Percentiles rank a stretch among this genome's conserved stretches.
Evolutionary conservation across 345 rosid species (phyloP).

Genomic region (Murraya koenigii): DNA sequence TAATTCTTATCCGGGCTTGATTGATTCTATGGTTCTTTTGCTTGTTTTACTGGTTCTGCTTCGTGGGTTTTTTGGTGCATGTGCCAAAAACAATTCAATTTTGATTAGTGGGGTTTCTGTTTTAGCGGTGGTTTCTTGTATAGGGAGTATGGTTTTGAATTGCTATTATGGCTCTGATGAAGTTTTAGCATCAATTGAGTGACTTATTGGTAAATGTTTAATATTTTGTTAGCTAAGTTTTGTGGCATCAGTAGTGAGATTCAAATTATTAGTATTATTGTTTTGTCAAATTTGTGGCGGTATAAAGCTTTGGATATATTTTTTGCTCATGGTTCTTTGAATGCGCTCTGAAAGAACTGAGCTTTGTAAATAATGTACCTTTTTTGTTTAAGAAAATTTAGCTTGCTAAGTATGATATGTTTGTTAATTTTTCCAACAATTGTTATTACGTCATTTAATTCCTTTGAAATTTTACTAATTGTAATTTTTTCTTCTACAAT

Average conservation of each 20-base stretch:
- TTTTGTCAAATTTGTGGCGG: neutral
- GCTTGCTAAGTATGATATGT: neutral
- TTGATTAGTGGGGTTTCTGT: constrained; percentile 2
- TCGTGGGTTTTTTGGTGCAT: constrained; percentile 6
- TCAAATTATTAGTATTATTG: neutral
- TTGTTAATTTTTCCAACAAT: neutral
- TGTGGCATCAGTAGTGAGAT: neutral
- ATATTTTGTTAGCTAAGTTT: neutral
- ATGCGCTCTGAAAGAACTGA: neutral
- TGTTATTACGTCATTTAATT: neutral
- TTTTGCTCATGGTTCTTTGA: neutral
- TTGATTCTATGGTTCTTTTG: neutral
- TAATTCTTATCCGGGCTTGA: constrained; percentile 9
- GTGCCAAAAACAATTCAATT: constrained; percentile 6
- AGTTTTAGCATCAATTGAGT: neutral
- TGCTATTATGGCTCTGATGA: neutral
- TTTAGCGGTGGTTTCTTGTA: neutral
- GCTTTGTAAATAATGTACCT: neutral
- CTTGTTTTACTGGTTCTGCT: constrained; percentile 15
- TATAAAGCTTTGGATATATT: neutral
- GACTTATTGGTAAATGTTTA: neutral
- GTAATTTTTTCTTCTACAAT: neutral
- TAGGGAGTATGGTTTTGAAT: neutral
- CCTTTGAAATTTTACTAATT: neutral
- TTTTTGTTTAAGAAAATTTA: neutral